These are phyloP conservation scores for Sisymbrium altissimum DNA, from an alignment of 345 rosid species.

Conservation along the genomic window DNA sequence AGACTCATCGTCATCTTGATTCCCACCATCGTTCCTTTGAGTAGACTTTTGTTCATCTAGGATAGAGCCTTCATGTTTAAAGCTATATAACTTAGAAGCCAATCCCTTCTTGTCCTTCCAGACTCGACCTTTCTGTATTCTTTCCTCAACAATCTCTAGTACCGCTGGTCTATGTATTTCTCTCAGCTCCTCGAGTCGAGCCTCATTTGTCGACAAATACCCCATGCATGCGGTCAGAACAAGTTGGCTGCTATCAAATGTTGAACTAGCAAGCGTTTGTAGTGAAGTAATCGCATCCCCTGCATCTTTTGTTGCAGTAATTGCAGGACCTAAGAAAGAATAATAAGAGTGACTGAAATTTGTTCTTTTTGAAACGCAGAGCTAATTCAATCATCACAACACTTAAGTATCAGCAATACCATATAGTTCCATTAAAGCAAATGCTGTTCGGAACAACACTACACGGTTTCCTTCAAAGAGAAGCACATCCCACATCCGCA, in stretches of 20 bases:
- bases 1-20: conserved; percentile 35
- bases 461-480: conserved; percentile 96
- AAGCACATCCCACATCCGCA: conserved; percentile 97
- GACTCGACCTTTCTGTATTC: conserved; percentile 51
- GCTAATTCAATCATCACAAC: neutral
- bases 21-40: conserved; percentile 33
- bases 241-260: conserved; percentile 98
- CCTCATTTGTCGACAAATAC: conserved; percentile 66
- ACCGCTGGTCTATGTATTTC: conserved; percentile 72
- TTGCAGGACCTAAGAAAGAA: conserved; percentile 66
- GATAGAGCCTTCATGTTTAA: conserved; percentile 56
- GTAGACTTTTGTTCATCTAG: conserved; percentile 38
- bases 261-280: conserved; percentile 86
- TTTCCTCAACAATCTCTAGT: conserved; percentile 56
- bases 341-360: neutral
- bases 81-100: conserved; percentile 79
- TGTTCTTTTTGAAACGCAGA: neutral
- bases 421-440: conserved; percentile 1
- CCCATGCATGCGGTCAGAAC: conserved; percentile 92
- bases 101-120: conserved; percentile 84
- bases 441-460: conserved; percentile 85
- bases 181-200: conserved; percentile 67
- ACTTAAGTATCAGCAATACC: neutral
- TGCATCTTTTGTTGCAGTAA: conserved; percentile 80
- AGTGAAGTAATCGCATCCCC: conserved; percentile 87